These are phyloP conservation scores for Exsudoporus frostii DNA, from an alignment of 768 basidiomycete species.

Conservation along the genomic window DNA sequence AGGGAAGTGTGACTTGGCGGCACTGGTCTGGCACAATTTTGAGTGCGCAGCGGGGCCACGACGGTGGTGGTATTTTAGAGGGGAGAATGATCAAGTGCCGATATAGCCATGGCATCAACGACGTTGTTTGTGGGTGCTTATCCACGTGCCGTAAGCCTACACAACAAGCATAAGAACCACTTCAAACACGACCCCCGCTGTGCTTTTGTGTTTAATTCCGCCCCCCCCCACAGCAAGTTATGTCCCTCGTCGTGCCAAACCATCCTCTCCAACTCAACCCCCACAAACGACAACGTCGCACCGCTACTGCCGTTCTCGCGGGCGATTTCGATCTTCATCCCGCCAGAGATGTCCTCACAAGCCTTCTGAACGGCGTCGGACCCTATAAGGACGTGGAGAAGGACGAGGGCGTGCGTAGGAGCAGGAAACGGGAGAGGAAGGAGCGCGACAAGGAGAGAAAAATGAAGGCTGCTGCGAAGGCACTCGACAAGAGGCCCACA, in stretches of 20 bases:
- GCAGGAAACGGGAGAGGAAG: slow-evolving; percentile 46
- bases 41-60: background rate
- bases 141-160: slow-evolving; percentile 35
- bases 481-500: slow-evolving; percentile 33
- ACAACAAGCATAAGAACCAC: slow-evolving; percentile 33
- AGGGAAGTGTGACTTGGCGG: background rate
- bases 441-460: slow-evolving; percentile 52
- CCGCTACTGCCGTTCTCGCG: slow-evolving; percentile 72
- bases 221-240: slow-evolving; percentile 9
- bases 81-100: slow-evolving; percentile 16
- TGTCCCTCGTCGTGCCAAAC: slow-evolving; percentile 22
- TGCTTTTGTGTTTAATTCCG: slow-evolving; percentile 20
- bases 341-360: slow-evolving; percentile 73
- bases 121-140: slow-evolving; percentile 36
- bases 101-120: slow-evolving; percentile 32
- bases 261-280: slow-evolving; percentile 16
- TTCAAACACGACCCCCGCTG: slow-evolving; percentile 34
- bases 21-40: background rate
- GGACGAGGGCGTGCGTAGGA: slow-evolving; percentile 54
- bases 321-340: slow-evolving; percentile 70
- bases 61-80: background rate
- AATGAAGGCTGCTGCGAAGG: slow-evolving; percentile 35
- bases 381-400: slow-evolving; percentile 62
- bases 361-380: slow-evolving; percentile 71
- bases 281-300: slow-evolving; percentile 47